A percentile compares a stretch with the other conserved stretches of the same genome.
Conservation (phyloP, 2,329 filamentous ascomycete species). For the Cladobotryum protrusum region DNA sequence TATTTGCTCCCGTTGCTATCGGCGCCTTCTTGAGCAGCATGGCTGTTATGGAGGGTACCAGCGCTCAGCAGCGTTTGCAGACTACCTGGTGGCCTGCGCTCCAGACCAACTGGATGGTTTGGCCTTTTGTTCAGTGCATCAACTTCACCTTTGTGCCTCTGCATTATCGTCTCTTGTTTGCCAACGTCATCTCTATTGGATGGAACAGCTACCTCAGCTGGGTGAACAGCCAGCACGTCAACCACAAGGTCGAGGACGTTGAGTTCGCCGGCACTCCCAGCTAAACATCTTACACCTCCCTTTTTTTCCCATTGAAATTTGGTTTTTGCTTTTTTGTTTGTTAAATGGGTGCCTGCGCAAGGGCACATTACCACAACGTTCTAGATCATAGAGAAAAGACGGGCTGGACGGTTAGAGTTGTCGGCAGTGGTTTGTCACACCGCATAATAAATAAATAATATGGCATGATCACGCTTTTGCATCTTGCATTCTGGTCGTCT, state of each 20-base stretch:
- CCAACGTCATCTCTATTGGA: conserved; percentile 69
- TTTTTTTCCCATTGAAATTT: neutral
- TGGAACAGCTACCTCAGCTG: conserved; percentile 62
- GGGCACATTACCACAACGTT: neutral
- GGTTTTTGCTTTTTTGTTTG: neutral
- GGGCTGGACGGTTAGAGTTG: neutral
- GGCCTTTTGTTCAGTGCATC: conserved; percentile 76
- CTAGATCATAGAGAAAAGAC: conserved; percentile 5
- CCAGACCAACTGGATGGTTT: conserved; percentile 79
- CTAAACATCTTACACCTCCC: neutral
- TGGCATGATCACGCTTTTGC: conserved; percentile 1
- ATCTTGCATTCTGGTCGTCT: conserved; percentile 2
- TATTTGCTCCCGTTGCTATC: conserved; percentile 83
- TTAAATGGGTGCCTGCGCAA: neutral
- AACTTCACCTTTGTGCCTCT: conserved; percentile 87
- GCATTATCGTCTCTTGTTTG: conserved; percentile 75
- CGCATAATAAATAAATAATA: conserved; percentile 5
- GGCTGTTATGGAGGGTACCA: conserved; percentile 69
- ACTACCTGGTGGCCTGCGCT: conserved; percentile 67
- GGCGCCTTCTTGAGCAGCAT: conserved; percentile 76
- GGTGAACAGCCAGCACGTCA: conserved; percentile 43
- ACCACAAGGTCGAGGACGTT: conserved; percentile 5
- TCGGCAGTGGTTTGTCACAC: neutral
- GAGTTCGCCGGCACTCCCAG: neutral
- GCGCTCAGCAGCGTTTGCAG: conserved; percentile 58